Conservation (phyloP, 345 rosid genomes). For the Hibiscus syriacus region DNA sequence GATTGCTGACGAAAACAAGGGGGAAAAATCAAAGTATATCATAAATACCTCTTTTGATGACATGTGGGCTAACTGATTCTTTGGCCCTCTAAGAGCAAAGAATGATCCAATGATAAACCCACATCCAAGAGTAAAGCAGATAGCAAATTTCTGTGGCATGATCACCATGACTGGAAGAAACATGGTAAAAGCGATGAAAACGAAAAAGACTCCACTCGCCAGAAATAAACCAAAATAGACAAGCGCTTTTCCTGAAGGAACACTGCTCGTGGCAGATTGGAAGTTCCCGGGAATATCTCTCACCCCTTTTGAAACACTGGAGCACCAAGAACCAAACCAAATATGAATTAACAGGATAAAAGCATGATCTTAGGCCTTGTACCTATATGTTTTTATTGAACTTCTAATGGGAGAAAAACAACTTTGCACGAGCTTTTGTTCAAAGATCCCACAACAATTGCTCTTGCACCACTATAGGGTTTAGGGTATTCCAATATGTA, state of each 20-base stretch:
- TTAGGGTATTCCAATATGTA: neutral
- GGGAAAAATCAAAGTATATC: neutral
- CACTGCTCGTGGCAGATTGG: slow-evolving; percentile 75
- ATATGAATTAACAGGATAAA: slow-evolving; percentile 4
- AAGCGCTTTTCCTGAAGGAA: slow-evolving; percentile 83
- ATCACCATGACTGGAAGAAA: slow-evolving; percentile 93
- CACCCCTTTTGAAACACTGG: slow-evolving; percentile 85
- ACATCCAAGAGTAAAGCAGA: slow-evolving; percentile 88
- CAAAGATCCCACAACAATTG: neutral
- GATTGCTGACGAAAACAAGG: neutral
- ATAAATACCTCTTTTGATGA: slow-evolving; percentile 60
- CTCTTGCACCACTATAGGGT: neutral
- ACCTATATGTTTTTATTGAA: neutral
- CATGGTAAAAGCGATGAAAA: slow-evolving; percentile 82
- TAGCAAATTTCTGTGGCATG: slow-evolving; percentile 91
- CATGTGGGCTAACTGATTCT: slow-evolving; percentile 77
- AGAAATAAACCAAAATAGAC: slow-evolving; percentile 79
- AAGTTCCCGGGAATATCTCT: slow-evolving; percentile 73
- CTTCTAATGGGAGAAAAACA: neutral
- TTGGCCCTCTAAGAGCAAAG: slow-evolving; percentile 85
- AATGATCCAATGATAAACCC: slow-evolving; percentile 76
- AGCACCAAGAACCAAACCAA: slow-evolving; percentile 7
- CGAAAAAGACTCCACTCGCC: slow-evolving; percentile 73
- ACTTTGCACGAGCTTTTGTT: neutral
- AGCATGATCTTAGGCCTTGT: neutral